phyloP scores from a whole-genome alignment of 768 basidiomycete species.

The Candolleomyces aberdarensis region DNA sequence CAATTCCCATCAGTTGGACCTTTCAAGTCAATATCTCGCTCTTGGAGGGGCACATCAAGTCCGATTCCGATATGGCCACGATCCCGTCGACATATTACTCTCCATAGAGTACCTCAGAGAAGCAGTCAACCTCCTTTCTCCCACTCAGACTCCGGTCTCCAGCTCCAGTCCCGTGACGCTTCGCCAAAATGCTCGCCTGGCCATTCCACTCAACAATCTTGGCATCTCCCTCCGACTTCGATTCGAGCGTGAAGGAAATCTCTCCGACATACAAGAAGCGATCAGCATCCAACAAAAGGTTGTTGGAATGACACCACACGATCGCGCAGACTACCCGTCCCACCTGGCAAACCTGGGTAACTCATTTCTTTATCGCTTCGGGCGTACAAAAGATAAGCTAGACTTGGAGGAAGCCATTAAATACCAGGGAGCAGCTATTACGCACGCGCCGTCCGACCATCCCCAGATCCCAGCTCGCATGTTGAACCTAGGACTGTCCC shows the following conservation, averaged over 20 bases:
- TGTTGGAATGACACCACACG: neutral
- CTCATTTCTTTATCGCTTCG: neutral
- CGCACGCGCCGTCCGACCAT: neutral
- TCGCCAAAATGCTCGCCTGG: neutral
- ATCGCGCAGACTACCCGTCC: neutral
- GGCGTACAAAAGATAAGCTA: neutral
- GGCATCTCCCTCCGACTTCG: neutral
- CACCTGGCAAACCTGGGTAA: neutral
- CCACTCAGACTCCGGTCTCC: neutral
- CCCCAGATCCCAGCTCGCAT: neutral
- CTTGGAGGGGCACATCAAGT: neutral
- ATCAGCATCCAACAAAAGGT: neutral
- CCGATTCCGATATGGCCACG: neutral
- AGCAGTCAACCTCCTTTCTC: neutral
- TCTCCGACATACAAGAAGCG: neutral
- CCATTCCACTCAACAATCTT: neutral
- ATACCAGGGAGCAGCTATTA: neutral
- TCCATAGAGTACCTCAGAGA: neutral
- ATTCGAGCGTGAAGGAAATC: neutral
- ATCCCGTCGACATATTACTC: neutral
- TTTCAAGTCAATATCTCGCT: neutral
- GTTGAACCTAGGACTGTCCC: neutral
- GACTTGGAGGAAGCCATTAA: neutral
- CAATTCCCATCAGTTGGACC: neutral
- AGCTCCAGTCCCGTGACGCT: neutral